Base-by-base conservation (phyloP, 73 alveolate genomes). In the Durusdinium trenchii region DNA sequence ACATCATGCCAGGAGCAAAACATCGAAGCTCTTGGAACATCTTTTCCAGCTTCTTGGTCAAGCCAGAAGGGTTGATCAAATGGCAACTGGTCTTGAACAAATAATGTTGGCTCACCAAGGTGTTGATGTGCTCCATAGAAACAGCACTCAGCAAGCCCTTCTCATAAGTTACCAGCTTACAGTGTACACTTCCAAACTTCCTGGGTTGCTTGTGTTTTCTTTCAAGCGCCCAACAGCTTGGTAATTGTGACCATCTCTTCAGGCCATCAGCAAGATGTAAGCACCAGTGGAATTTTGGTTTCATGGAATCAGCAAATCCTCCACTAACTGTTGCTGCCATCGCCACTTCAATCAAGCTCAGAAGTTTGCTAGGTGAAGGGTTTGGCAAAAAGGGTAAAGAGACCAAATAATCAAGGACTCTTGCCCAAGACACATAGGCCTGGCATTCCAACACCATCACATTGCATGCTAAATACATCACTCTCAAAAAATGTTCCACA, bases 201-300 rank as follows among this genome's bases (percentile, higher is more conserved):
- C 94, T 84, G 23, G 94, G 78, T 9, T 32, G 14, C 38, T 84
- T 84, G 75, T 84, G 94, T 14, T 84, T 84, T 20, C 94, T 32
- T 38, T 84, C 94, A 6, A 84, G n/a, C 10, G 94, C 48, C 94
- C 94, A 84, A 23, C 94, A 84, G 16, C 78, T 47, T 20, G 94
- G 94, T 52, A 84, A 38, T 52, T 84, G 94, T 23, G 35, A 20
- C 94, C 94, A 84, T 40, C 76, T 23, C 26, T n/a, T 32, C 76
- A 84, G 38, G 76, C 94, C 48, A 50, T 48, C 94, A 23, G 94
- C 71, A 32, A 35, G 40, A 35, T 51, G 94, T 23, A 84, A 16
- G 20, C 78, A 18, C 76, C 94, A 84, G 14, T 84, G 94, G 14
- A 32, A 75, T 35, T 83, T 83, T 0, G 94, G 94, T 36, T 52